These are phyloP conservation scores for Cadophora malorum DNA, from an alignment of 2,329 filamentous ascomycete species.

Conservation along the genomic window DNA sequence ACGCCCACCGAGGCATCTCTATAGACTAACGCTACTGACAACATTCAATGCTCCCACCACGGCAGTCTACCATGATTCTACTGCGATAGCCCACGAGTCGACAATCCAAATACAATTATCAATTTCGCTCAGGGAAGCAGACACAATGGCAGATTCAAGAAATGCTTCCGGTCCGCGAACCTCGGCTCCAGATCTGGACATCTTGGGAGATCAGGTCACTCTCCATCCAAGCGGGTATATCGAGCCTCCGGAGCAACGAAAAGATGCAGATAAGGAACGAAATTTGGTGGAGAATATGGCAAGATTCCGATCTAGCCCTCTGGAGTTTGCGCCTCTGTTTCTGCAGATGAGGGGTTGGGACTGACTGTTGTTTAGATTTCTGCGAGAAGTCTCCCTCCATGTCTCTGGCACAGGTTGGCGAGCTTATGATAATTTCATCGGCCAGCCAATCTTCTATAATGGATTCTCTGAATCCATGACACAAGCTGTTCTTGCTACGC, in stretches of 20 bases:
- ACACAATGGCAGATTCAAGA: conserved; percentile 47
- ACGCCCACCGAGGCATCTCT: conserved; percentile 7
- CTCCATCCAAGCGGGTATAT: conserved; percentile 76
- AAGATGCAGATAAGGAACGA: conserved; percentile 66
- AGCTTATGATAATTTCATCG: conserved; percentile 87
- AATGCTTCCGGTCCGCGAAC: conserved; percentile 45
- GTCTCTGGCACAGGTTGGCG: conserved; percentile 95
- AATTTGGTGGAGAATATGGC: conserved; percentile 83
- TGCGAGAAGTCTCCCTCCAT: conserved; percentile 91
- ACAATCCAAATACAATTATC: background rate
- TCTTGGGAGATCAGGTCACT: conserved; percentile 75
- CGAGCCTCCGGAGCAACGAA: conserved; percentile 51
- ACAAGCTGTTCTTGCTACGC: conserved; percentile 73
- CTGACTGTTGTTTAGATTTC: conserved; percentile 63
- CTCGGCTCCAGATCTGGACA: conserved; percentile 77
- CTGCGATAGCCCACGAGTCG: conserved; percentile 24
- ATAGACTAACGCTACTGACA: conserved; percentile 17
- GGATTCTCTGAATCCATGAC: conserved; percentile 95
- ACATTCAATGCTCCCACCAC: conserved; percentile 22
- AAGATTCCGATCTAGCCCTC: conserved; percentile 76
- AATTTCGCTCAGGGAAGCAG: conserved; percentile 14
- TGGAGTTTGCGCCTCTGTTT: conserved; percentile 54
- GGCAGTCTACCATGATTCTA: conserved; percentile 25
- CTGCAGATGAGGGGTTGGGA: conserved; percentile 6
- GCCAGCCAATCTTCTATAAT: conserved; percentile 90